Conservation (phyloP, 1,284 basidiomycete species). For the Moesziomyces parantarcticus region DNA sequence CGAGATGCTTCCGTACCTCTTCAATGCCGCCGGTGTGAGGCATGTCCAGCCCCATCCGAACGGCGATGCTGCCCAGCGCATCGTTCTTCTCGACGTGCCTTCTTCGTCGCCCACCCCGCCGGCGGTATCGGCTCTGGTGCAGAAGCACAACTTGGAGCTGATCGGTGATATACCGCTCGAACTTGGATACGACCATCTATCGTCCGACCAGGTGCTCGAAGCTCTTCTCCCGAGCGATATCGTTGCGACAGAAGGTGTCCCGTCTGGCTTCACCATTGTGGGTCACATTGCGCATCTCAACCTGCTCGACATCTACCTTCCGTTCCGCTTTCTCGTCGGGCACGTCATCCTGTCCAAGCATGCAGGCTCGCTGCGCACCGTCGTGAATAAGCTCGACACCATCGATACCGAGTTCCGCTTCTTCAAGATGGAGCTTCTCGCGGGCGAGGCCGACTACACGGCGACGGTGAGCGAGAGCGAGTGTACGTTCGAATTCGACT, state of each 20-base stretch:
- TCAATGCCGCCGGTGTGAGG: constrained; percentile 37
- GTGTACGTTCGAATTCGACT: constrained; percentile 92
- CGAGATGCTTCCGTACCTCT: constrained; percentile 25
- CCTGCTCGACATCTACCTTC: constrained; percentile 86
- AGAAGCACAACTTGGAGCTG: constrained; percentile 15
- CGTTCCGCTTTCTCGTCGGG: constrained; percentile 90
- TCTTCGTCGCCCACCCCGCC: constrained; percentile 19
- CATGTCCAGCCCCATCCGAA: constrained; percentile 42
- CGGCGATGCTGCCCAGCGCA: constrained; percentile 26
- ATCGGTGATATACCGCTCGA: constrained; percentile 3
- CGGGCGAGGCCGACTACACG: constrained; percentile 84
- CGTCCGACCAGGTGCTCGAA: constrained; percentile 44
- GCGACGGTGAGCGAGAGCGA: constrained; percentile 73
- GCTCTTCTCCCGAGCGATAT: constrained; percentile 29
- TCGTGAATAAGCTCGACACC: constrained; percentile 92
- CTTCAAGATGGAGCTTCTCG: constrained; percentile 96
- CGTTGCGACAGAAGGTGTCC: constrained; percentile 75
- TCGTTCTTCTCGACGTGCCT: constrained; percentile 41
- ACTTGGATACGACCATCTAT: constrained; percentile 36
- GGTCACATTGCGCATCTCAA: constrained; percentile 95
- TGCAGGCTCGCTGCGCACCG: constrained; percentile 80
- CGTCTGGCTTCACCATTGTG: constrained; percentile 85
- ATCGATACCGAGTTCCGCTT: constrained; percentile 90
- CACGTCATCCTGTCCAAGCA: constrained; percentile 75
- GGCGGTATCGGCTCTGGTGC: constrained; percentile 6